Evolutionary conservation across 306 rosid species (phyloP).

Genomic region (Cotoneaster glaucophyllus): DNA sequence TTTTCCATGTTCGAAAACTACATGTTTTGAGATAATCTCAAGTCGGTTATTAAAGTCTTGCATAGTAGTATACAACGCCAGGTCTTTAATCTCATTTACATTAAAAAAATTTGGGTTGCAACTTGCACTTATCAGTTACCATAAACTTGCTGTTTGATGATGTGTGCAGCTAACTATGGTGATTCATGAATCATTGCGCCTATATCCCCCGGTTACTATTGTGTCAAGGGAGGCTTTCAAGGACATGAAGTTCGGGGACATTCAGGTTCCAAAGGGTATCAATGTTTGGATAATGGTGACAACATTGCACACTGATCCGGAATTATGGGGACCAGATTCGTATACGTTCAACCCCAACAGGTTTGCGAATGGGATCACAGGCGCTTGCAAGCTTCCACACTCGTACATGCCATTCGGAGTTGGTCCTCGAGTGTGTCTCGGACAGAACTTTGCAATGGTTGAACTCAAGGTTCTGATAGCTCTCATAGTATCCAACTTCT

Average conservation of each 20-base stretch:
- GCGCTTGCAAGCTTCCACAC: conserved; percentile 26
- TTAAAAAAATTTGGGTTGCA: too few species aligned
- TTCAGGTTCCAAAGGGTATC: conserved; percentile 12
- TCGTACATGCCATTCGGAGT: conserved; percentile 19
- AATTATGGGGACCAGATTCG: conserved; percentile 24
- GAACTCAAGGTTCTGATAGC: conserved; percentile 17
- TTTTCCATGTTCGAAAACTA: too few species aligned
- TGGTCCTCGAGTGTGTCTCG: conserved; percentile 14
- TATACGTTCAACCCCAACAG: conserved; percentile 17
- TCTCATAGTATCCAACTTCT: conserved; percentile 35
- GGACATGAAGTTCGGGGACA: conserved; percentile 14
- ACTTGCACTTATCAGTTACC: neutral
- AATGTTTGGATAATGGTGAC: conserved; percentile 11
- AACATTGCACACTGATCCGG: conserved; percentile 5
- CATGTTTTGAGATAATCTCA: too few species aligned
- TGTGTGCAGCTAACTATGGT: conserved; percentile 22
- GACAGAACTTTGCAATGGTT: conserved; percentile 15
- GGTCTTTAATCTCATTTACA: too few species aligned
- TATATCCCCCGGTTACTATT: conserved; percentile 7
- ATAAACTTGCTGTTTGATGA: neutral
- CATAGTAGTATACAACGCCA: too few species aligned
- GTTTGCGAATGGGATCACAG: conserved; percentile 11
- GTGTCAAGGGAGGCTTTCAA: conserved; percentile 20
- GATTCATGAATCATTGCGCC: conserved; percentile 21
- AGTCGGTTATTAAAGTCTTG: too few species aligned